Conservation (phyloP, 192 early-diverging fungal species). For the Coemansia umbellata region DNA sequence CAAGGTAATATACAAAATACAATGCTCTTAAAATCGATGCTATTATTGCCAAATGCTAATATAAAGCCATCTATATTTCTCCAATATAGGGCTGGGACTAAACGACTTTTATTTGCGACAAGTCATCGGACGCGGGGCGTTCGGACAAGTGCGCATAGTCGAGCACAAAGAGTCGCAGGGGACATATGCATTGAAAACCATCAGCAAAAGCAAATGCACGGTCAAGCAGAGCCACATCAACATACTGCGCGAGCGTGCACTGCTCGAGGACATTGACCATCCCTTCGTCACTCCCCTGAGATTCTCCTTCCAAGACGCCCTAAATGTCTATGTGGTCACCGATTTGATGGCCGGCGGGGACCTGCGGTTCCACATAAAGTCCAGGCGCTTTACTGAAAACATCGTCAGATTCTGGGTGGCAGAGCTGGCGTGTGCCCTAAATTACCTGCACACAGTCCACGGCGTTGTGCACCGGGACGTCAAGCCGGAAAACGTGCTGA, state of each 20-base stretch:
- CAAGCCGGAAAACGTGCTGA: conserved; percentile 77
- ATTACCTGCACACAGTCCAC: conserved; percentile 71
- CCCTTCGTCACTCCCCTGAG: conserved; percentile 77
- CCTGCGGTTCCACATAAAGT: conserved; percentile 63
- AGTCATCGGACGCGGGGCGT: conserved; percentile 82
- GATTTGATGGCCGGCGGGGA: conserved; percentile 92
- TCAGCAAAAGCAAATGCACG: conserved; percentile 85
- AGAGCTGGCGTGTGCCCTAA: conserved; percentile 76
- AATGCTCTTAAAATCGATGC: too few relatives aligned
- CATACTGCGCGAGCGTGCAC: conserved; percentile 76
- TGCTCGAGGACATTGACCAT: conserved; percentile 79
- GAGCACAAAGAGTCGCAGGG: conserved; percentile 74
- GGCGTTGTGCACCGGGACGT: conserved; percentile 85
- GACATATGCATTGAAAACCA: conserved; percentile 88
- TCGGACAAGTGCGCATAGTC: conserved; percentile 84
- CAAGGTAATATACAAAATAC: too few relatives aligned
- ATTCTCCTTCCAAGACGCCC: conserved; percentile 93
- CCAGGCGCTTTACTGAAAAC: conserved; percentile 57
- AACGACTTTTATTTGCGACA: conserved; percentile 81
- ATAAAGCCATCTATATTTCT: too few relatives aligned
- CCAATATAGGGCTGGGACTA: conserved; percentile 53
- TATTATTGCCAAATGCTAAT: too few relatives aligned
- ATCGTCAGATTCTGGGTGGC: conserved; percentile 80
- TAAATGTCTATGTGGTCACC: conserved; percentile 83
- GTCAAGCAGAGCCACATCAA: conserved; percentile 70